A percentile compares a stretch with the other conserved stretches of the same genome.
Conservation (phyloP, 306 rosid genomes). For the Cucurbita ficifolia region DNA sequence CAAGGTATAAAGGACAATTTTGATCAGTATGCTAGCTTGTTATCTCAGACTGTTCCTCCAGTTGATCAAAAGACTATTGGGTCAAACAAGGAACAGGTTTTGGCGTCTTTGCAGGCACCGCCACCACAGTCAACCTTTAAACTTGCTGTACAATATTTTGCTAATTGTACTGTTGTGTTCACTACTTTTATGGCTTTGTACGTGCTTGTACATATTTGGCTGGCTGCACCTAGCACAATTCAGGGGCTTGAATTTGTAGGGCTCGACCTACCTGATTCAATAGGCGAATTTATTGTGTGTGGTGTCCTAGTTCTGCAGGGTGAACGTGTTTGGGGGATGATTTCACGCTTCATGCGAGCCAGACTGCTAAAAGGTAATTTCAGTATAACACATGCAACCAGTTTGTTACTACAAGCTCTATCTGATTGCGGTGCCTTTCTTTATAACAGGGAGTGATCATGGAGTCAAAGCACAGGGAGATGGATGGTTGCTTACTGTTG, state of each 20-base stretch:
- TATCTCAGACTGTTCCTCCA: conserved; percentile 54
- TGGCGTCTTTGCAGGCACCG: conserved; percentile 68
- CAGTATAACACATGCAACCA: background rate
- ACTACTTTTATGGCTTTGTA: conserved; percentile 59
- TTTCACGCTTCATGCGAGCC: conserved; percentile 90
- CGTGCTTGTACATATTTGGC: conserved; percentile 67
- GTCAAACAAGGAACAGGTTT: conserved; percentile 62
- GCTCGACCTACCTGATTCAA: conserved; percentile 91
- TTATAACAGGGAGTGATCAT: conserved; percentile 66
- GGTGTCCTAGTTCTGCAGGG: conserved; percentile 87
- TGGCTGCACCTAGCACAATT: conserved; percentile 54
- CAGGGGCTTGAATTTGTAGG: conserved; percentile 92
- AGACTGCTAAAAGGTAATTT: conserved; percentile 64
- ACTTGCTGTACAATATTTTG: conserved; percentile 69
- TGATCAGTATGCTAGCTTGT: conserved; percentile 47
- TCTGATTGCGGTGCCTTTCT: background rate
- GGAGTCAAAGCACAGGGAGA: conserved; percentile 92
- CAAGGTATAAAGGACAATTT: conserved; percentile 87
- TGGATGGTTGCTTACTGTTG: conserved; percentile 95
- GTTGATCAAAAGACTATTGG: conserved; percentile 74
- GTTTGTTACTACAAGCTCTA: background rate
- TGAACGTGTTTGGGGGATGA: conserved; percentile 55
- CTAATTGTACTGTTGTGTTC: conserved; percentile 53
- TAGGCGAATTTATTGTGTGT: conserved; percentile 74
- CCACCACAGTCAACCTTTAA: conserved; percentile 52